A percentile compares a stretch with the other conserved stretches of the same genome.
phyloP scores from a whole-genome alignment of 495 filamentous ascomycete species.

The Jackrogersella minutella region DNA sequence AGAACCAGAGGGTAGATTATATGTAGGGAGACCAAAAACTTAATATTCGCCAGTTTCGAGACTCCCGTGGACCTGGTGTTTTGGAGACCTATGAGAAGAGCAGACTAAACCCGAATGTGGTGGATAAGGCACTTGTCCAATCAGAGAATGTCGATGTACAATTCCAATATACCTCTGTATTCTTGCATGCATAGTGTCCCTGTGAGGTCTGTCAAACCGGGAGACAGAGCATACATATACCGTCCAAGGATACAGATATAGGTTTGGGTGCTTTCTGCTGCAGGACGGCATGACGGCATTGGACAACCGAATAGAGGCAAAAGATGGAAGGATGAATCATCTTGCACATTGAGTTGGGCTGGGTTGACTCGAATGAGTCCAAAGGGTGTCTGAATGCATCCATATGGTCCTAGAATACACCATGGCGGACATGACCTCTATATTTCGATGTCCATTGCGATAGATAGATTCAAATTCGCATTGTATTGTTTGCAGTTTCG shows the following conservation, averaged over 20 bases:
- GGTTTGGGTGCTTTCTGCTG: slow-evolving; percentile 18
- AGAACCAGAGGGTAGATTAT: slow-evolving; percentile 2
- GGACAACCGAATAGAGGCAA: slow-evolving; percentile 32
- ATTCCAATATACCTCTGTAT: slow-evolving; percentile 26
- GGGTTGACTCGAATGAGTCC: slow-evolving; percentile 17
- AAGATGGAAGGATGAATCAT: slow-evolving; percentile 36
- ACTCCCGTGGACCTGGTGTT: slow-evolving; percentile 1
- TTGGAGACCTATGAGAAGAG: slow-evolving; percentile 26
- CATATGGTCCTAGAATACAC: slow-evolving; percentile 12
- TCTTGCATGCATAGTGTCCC: slow-evolving; percentile 28
- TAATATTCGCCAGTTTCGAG: slow-evolving; percentile 7
- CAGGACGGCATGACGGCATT: slow-evolving; percentile 32
- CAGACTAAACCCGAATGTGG: slow-evolving; percentile 24
- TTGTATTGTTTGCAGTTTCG: slow-evolving; percentile 32
- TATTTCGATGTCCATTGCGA: slow-evolving; percentile 4
- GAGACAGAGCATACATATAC: slow-evolving; percentile 31
- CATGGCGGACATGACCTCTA: not conserved
- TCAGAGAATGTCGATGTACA: slow-evolving; percentile 25
- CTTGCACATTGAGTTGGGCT: slow-evolving; percentile 23
- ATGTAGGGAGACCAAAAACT: not conserved
- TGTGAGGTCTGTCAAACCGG: slow-evolving; percentile 28
- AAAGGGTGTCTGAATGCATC: slow-evolving; percentile 13
- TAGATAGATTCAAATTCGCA: slow-evolving; percentile 14
- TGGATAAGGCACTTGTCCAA: slow-evolving; percentile 30
- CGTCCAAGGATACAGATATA: slow-evolving; percentile 25